Percentiles rank a stretch among this genome's conserved stretches.
Evolutionary conservation across 148 eudicot genomes (phyloP).

Genomic region (Persicaria tinctoria): DNA sequence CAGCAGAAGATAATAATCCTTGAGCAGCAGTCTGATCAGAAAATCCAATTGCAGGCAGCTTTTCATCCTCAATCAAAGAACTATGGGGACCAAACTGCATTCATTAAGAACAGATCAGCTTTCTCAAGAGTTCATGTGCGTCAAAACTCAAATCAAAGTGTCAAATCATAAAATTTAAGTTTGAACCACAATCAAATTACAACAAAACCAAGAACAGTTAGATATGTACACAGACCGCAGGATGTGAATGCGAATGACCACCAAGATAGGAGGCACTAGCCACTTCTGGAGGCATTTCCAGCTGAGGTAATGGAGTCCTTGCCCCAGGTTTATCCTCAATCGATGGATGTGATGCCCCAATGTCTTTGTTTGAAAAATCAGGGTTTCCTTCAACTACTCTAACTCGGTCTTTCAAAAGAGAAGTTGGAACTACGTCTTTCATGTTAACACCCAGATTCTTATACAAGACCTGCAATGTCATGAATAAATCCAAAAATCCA

Average conservation of each 20-base stretch:
- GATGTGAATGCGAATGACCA: conserved; percentile 48
- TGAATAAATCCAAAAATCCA: neutral
- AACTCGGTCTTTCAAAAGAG: conserved; percentile 67
- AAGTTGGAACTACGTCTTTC: conserved; percentile 68
- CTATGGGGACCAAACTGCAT: conserved; percentile 58
- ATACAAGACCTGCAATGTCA: conserved; percentile 59
- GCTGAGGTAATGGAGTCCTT: conserved; percentile 48
- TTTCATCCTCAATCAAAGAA: conserved; percentile 65
- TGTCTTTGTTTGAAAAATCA: conserved; percentile 89
- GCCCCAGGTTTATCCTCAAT: conserved; percentile 49
- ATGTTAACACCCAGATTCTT: conserved; percentile 76
- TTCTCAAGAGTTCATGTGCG: neutral
- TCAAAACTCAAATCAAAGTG: neutral
- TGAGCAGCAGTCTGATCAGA: conserved; percentile 82
- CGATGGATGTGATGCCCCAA: conserved; percentile 43
- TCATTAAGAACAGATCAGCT: neutral
- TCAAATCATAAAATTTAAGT: neutral
- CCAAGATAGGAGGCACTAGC: conserved; percentile 50
- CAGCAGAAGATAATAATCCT: conserved; percentile 48
- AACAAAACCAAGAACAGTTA: neutral
- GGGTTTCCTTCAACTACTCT: conserved; percentile 86
- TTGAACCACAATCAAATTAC: neutral
- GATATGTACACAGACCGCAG: conserved; percentile 47
- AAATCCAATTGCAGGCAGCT: conserved; percentile 54
- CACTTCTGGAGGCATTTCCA: conserved; percentile 68